Evolutionary conservation across 495 filamentous ascomycete species (phyloP), one percentile per base, ranked within the genome.

Genomic region (Geoglossum glabrum): DNA sequence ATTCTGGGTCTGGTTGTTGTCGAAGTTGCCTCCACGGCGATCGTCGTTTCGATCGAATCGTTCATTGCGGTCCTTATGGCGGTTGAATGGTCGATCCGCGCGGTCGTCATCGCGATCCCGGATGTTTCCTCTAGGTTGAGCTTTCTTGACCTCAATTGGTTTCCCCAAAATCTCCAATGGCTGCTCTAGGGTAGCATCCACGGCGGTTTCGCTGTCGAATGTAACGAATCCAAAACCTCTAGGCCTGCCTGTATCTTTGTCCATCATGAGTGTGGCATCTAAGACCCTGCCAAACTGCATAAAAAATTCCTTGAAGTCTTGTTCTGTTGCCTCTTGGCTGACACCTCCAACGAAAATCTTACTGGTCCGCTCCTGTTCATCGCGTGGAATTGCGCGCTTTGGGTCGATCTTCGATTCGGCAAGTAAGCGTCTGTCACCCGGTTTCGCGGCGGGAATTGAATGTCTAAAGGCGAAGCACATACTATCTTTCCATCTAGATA

Each of bases 291-390:
- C 92, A 64, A 95, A 98, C 67, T 94, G 86, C 68, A 84, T 85
- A 70, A 98, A 98, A 69, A 95, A 98, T 43, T 90, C 80, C 64
- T 87, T 87, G 70, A 98, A 98, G 65, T 97, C 88, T 45, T 87
- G 80, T 62, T 98, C 92, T 0, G 85, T 95, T 0, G 90, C 90
- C 64, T 98, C 92, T 73, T 96, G 92, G 66, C 87, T 94, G 55
- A 98, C 93, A 62, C 92, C 92, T 34, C 92, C 92, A 25, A 98
- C 92, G 61, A 98, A 98, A 57, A 98, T 98, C 71, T 98, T 98
- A 68, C 83, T 88, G 0, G 92, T 98, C 59, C 90, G 88, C 61
- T 98, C 92, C 67, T 98, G 92, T 68, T 98, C 92, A 61, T 98
- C 92, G 59, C 92, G 84, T 34, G 92, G 92, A 66, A 98, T 98